Conservation (phyloP, 1,284 basidiomycete species). For the Trichosporon coremiiforme region DNA sequence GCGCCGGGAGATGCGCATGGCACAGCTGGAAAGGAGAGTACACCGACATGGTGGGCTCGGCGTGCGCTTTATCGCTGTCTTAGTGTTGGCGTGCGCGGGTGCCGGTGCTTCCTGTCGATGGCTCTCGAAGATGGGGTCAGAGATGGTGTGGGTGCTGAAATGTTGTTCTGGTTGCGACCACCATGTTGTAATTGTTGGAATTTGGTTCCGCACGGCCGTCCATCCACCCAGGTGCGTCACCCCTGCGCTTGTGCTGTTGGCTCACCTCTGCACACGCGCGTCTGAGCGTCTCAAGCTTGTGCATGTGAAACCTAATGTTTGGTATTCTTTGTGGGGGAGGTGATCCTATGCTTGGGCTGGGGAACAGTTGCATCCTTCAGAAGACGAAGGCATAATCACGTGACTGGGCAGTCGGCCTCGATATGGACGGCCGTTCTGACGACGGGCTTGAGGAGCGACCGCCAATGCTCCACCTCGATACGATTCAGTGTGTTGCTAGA, state of each 20-base stretch:
- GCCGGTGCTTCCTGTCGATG: neutral
- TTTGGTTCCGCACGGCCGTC: conserved; percentile 18
- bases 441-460: too few relatives aligned
- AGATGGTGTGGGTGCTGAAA: conserved; percentile 15
- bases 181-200: neutral
- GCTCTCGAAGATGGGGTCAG: neutral
- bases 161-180: conserved; percentile 8
- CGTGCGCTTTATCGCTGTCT: conserved; percentile 6
- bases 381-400: too few relatives aligned
- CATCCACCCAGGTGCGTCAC: conserved; percentile 4
- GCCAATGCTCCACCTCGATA: too few relatives aligned
- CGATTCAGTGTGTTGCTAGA: too few relatives aligned
- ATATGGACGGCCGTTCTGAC: too few relatives aligned
- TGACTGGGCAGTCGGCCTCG: too few relatives aligned
- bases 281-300: neutral
- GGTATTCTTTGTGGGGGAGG: neutral
- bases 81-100: neutral
- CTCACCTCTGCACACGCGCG: neutral
- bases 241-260: neutral
- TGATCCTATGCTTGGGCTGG: neutral
- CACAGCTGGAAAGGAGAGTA: conserved; percentile 46
- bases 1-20: conserved; percentile 48
- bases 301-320: neutral
- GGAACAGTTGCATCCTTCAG: too few relatives aligned
- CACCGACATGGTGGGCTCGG: conserved; percentile 27